Evolutionary conservation across 495 filamentous ascomycete species (phyloP).

Genomic region (Penicillium salamii): DNA sequence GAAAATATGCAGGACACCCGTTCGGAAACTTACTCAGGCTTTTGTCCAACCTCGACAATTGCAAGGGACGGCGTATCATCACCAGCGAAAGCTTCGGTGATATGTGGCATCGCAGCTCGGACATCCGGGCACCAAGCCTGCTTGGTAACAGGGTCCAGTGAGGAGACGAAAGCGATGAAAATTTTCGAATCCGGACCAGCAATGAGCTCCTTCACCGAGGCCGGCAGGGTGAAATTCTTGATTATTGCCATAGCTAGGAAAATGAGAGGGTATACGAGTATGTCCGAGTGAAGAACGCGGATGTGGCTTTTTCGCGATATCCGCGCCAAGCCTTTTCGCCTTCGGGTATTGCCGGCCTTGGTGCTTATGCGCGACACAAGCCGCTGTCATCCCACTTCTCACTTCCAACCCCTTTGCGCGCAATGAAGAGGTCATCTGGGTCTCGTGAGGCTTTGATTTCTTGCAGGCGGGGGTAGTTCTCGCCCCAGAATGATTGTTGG

Average conservation of each 20-base stretch:
- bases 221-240: slow-evolving; percentile 23
- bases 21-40: slow-evolving; percentile 25
- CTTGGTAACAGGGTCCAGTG: slow-evolving; percentile 22
- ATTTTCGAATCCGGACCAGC: slow-evolving; percentile 14
- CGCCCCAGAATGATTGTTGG: not conserved
- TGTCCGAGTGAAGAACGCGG: too few species aligned
- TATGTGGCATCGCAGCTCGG: slow-evolving; percentile 24
- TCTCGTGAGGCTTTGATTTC: not conserved
- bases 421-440: not conserved
- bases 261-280: too few species aligned
- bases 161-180: slow-evolving; percentile 30
- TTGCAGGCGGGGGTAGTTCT: not conserved
- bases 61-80: slow-evolving; percentile 19
- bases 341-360: too few species aligned
- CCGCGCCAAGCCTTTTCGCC: too few species aligned
- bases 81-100: slow-evolving; percentile 19
- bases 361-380: not conserved
- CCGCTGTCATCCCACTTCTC: slow-evolving; percentile 8
- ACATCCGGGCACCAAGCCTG: slow-evolving; percentile 36
- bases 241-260: slow-evolving; percentile 30
- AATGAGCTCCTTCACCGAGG: slow-evolving; percentile 18
- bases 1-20: too few species aligned
- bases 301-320: too few species aligned
- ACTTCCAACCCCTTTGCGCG: slow-evolving; percentile 2
- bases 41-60: slow-evolving; percentile 27